Evolutionary conservation across 2,329 filamentous ascomycete genomes (phyloP).

Genomic region (Cercospora janseana): DNA sequence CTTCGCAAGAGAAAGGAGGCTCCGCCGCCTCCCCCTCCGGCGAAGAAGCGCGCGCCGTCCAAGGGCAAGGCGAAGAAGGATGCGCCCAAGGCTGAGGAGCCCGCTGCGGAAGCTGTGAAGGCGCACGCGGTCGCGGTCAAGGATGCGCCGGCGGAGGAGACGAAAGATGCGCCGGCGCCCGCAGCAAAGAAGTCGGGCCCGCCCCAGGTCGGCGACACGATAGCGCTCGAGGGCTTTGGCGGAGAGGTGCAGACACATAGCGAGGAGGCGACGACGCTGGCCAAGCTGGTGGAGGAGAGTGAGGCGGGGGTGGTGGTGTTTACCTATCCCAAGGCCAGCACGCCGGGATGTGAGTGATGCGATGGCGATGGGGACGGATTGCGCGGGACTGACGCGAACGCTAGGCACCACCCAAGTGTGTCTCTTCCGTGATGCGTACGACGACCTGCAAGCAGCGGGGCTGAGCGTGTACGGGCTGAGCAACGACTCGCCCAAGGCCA

Average conservation of each 20-base stretch:
- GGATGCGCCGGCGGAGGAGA: slow-evolving; percentile 25
- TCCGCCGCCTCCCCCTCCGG: slow-evolving; percentile 48
- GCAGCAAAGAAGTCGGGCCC: slow-evolving; percentile 24
- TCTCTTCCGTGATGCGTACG: slow-evolving; percentile 84
- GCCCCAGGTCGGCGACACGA: slow-evolving; percentile 49
- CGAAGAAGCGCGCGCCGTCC: slow-evolving; percentile 43
- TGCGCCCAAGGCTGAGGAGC: slow-evolving; percentile 39
- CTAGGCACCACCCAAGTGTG: slow-evolving; percentile 90
- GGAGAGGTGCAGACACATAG: slow-evolving; percentile 81
- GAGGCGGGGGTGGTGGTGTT: slow-evolving; percentile 85
- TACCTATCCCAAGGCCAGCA: slow-evolving; percentile 93
- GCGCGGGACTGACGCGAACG: slow-evolving; percentile 5
- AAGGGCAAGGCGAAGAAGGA: slow-evolving; percentile 38
- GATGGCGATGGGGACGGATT: not conserved
- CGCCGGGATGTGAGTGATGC: slow-evolving; percentile 82
- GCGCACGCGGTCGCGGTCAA: slow-evolving; percentile 33
- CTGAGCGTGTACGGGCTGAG: slow-evolving; percentile 88
- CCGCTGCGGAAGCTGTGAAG: slow-evolving; percentile 34
- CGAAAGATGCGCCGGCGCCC: slow-evolving; percentile 4
- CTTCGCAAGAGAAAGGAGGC: slow-evolving; percentile 63
- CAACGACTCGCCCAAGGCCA: slow-evolving; percentile 82
- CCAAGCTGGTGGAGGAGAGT: slow-evolving; percentile 77
- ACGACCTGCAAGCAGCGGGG: slow-evolving; percentile 71
- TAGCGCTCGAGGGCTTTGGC: slow-evolving; percentile 57
- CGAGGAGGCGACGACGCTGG: slow-evolving; percentile 73